Conservation (phyloP, 2,329 filamentous ascomycete genomes). For the Aureobasidium sp. region DNA sequence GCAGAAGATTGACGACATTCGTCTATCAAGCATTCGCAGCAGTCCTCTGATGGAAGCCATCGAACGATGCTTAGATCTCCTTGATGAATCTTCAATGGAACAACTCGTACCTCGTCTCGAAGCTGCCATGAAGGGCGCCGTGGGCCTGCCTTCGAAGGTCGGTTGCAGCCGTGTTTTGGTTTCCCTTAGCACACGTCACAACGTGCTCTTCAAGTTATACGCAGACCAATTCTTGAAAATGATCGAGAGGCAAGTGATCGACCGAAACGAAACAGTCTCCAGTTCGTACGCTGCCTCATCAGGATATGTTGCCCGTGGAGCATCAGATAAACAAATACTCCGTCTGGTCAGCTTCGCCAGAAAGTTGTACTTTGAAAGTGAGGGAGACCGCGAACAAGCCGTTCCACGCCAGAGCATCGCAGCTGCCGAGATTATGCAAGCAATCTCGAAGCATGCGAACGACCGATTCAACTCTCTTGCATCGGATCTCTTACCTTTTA, state of each 20-base stretch:
- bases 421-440: constrained; percentile 72
- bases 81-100: constrained; percentile 71
- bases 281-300: constrained; percentile 78
- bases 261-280: constrained; percentile 89
- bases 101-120: constrained; percentile 65
- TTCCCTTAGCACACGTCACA: constrained; percentile 73
- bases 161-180: constrained; percentile 79
- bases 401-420: constrained; percentile 51
- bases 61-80: constrained; percentile 74
- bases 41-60: constrained; percentile 91
- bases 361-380: constrained; percentile 69
- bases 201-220: constrained; percentile 64
- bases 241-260: constrained; percentile 72
- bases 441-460: constrained; percentile 76
- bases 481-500: constrained; percentile 68
- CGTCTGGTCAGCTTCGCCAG: constrained; percentile 48
- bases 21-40: constrained; percentile 69
- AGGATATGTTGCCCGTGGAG: constrained; percentile 68
- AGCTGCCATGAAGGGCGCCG: constrained; percentile 70
- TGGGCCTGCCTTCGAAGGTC: constrained; percentile 90
- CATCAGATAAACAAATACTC: constrained; percentile 50
- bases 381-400: constrained; percentile 53
- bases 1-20: constrained; percentile 81
- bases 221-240: constrained; percentile 67
- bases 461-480: constrained; percentile 79